Evolutionary conservation across 2,329 filamentous ascomycete species (phyloP).

Genomic region (Colletotrichum kahawae): DNA sequence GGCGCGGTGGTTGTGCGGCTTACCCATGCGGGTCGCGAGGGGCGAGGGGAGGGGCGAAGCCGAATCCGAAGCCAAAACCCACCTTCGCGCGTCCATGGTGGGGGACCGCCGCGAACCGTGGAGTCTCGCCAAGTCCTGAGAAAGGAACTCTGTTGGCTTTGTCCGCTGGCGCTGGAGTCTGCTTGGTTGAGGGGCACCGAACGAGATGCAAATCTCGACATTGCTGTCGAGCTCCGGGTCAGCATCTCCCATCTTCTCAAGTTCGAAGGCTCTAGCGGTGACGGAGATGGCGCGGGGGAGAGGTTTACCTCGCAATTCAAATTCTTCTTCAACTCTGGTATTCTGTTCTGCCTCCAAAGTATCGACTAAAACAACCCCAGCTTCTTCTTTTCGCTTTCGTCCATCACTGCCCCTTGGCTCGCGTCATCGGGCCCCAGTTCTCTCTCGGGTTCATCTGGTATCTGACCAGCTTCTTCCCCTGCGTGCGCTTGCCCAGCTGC

Average conservation of each 20-base stretch:
- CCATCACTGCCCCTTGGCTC: slow-evolving; percentile 67
- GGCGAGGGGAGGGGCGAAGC: neutral
- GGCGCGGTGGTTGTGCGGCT: neutral
- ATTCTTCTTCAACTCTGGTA: neutral
- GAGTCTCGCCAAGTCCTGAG: neutral
- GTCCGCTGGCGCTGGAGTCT: neutral
- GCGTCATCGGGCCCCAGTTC: slow-evolving; percentile 89
- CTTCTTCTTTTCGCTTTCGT: slow-evolving; percentile 59
- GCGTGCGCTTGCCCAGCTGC: slow-evolving; percentile 72
- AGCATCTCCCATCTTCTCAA: neutral
- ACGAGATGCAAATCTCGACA: neutral
- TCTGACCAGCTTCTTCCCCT: slow-evolving; percentile 73
- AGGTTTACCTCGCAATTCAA: neutral
- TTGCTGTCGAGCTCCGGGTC: neutral
- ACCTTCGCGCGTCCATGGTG: neutral
- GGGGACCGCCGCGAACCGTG: neutral
- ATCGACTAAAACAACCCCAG: neutral
- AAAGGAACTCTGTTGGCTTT: neutral
- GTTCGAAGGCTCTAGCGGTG: neutral
- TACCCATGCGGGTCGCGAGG: neutral
- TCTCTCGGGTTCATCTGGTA: slow-evolving; percentile 91
- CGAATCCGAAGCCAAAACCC: neutral
- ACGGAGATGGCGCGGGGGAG: neutral
- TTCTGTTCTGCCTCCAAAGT: neutral
- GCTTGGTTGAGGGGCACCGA: neutral